Percentiles rank a stretch among this genome's conserved stretches.
phyloP scores from a whole-genome alignment of 2,329 filamentous ascomycete genomes.

The Penicillium sp. region DNA sequence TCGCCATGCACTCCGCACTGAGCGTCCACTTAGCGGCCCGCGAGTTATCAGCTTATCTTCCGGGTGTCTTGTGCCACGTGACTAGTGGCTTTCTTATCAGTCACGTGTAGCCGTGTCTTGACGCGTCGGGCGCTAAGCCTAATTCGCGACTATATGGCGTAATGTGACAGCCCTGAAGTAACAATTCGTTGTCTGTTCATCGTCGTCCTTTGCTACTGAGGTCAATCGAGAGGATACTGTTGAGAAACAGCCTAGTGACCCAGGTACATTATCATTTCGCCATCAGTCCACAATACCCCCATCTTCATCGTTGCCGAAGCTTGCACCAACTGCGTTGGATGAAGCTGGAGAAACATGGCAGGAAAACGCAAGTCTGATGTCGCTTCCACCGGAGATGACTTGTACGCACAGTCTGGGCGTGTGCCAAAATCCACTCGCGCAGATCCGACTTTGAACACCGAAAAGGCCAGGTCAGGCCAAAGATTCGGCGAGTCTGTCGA shows the following conservation, averaged over 20 bases:
- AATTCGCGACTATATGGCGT: background rate
- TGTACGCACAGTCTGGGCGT: background rate
- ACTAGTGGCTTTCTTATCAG: background rate
- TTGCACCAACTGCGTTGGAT: background rate
- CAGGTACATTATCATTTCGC: background rate
- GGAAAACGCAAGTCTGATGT: background rate
- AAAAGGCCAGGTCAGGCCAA: conserved; percentile 19
- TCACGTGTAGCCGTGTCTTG: background rate
- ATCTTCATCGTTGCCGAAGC: background rate
- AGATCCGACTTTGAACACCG: background rate
- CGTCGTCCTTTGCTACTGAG: background rate
- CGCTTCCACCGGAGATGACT: background rate
- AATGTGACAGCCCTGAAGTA: background rate
- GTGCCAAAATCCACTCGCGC: background rate
- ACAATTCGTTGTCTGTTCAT: background rate
- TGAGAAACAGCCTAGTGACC: too few species aligned
- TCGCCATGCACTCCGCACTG: background rate
- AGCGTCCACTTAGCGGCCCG: background rate
- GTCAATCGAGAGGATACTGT: too few species aligned
- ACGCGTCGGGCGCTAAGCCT: background rate
- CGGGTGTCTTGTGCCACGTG: background rate
- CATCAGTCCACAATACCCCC: too few species aligned
- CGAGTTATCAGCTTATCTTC: background rate
- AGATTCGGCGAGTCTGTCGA: conserved; percentile 25
- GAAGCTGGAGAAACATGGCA: background rate